Percentiles rank a stretch among this genome's conserved stretches.
Evolutionary conservation across 2,329 filamentous ascomycete genomes (phyloP).

Genomic region (Zymoseptoria brevis): DNA sequence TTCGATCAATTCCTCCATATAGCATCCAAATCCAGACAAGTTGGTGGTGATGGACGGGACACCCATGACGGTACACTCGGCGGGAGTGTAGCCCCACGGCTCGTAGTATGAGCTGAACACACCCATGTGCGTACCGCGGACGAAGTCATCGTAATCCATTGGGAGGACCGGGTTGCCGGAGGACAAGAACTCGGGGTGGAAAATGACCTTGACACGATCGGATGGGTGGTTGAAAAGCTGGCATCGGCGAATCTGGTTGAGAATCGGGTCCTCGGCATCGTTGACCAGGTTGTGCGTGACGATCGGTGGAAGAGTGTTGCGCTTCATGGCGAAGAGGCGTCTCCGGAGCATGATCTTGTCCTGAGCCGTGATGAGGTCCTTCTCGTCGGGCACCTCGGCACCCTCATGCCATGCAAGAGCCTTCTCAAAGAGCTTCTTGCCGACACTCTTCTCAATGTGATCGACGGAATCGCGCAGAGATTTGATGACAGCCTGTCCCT

Average conservation of each 20-base stretch:
- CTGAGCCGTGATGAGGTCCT: slow-evolving; percentile 84
- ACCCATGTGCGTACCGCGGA: slow-evolving; percentile 90
- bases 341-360: slow-evolving; percentile 89
- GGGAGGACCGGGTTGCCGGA: slow-evolving; percentile 91
- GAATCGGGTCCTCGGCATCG: slow-evolving; percentile 82
- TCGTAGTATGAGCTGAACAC: slow-evolving; percentile 98
- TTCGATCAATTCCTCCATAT: slow-evolving; percentile 98
- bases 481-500: slow-evolving; percentile 96
- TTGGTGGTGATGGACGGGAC: slow-evolving; percentile 98
- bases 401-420: slow-evolving; percentile 94
- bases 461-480: slow-evolving; percentile 87
- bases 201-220: slow-evolving; percentile 94
- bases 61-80: slow-evolving; percentile 98
- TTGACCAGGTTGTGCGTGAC: slow-evolving; percentile 99
- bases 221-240: slow-evolving; percentile 94
- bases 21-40: slow-evolving; percentile 93
- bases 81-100: slow-evolving; percentile 97
- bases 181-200: slow-evolving; percentile 96
- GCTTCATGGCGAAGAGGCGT: slow-evolving; percentile 93
- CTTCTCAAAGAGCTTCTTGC: slow-evolving; percentile 87
- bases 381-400: slow-evolving; percentile 87
- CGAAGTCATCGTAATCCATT: slow-evolving; percentile 96
- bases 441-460: slow-evolving; percentile 86
- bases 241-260: slow-evolving; percentile 92
- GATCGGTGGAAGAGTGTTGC: slow-evolving; percentile 80